Percentiles rank a stretch among this genome's conserved stretches.
These are phyloP conservation scores for Fusarium succisae DNA, from an alignment of 2,329 filamentous ascomycete genomes.

Conservation along the genomic window DNA sequence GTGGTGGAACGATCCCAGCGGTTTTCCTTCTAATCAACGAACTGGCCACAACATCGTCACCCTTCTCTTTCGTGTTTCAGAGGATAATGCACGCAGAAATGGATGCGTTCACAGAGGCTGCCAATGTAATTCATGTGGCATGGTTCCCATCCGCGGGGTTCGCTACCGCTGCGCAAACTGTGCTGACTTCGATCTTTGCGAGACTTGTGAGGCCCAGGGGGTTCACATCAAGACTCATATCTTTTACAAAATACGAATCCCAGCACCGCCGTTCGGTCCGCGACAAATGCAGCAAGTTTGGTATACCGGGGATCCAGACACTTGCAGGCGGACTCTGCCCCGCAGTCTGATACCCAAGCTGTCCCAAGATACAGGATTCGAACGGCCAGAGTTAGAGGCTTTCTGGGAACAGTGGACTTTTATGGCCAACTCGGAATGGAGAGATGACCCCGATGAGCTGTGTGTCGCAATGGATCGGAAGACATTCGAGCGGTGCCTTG, in stretches of 20 bases:
- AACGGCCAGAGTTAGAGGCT: conserved; percentile 88
- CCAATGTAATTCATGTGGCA: conserved; percentile 88
- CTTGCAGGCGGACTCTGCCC: conserved; percentile 73
- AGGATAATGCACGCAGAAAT: conserved; percentile 88
- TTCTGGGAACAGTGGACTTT: conserved; percentile 98
- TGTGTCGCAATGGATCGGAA: conserved; percentile 87
- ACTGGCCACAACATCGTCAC: conserved; percentile 84
- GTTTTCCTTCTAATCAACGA: conserved; percentile 55
- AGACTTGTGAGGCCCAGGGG: conserved; percentile 84
- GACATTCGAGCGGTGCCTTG: conserved; percentile 91
- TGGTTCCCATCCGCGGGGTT: conserved; percentile 88
- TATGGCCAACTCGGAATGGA: conserved; percentile 86
- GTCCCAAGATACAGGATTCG: conserved; percentile 78
- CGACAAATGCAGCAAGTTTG: conserved; percentile 83
- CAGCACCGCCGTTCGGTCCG: conserved; percentile 83
- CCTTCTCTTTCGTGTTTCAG: conserved; percentile 89
- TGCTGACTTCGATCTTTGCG: conserved; percentile 94
- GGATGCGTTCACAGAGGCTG: conserved; percentile 94
- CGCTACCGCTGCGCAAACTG: conserved; percentile 97
- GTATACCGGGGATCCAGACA: conserved; percentile 88
- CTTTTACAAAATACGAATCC: conserved; percentile 95
- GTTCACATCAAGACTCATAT: conserved; percentile 89
- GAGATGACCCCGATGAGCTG: conserved; percentile 80
- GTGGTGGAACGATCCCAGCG: conserved; percentile 61
- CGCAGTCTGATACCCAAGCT: conserved; percentile 73